A percentile compares a stretch with the other conserved stretches of the same genome.
Evolutionary conservation across 2,329 filamentous ascomycete species (phyloP).

Genomic region (Fusarium algeriense): DNA sequence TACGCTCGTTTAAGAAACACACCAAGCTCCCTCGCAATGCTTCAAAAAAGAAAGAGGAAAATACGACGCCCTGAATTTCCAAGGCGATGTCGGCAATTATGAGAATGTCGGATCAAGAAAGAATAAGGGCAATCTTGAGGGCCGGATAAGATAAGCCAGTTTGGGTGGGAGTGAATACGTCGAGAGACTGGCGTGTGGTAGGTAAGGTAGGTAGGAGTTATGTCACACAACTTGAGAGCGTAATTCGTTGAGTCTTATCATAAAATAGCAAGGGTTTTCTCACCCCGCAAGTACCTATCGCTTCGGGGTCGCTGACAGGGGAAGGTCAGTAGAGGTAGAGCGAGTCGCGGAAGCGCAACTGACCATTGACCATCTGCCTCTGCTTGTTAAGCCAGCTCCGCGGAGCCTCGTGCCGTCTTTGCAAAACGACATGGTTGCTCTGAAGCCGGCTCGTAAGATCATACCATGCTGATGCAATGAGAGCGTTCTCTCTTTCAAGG

Average conservation of each 20-base stretch:
- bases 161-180: slow-evolving; percentile 12
- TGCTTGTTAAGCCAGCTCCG: slow-evolving; percentile 90
- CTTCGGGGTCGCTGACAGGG: slow-evolving; percentile 59
- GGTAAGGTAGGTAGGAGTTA: slow-evolving; percentile 2
- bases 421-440: slow-evolving; percentile 84
- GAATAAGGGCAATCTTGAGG: slow-evolving; percentile 13
- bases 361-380: slow-evolving; percentile 76
- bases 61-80: slow-evolving; percentile 10
- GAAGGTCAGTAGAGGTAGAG: slow-evolving; percentile 59
- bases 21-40: slow-evolving; percentile 48
- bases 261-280: slow-evolving; percentile 43
- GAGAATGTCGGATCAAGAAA: slow-evolving; percentile 23
- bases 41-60: slow-evolving; percentile 30
- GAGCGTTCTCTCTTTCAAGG: slow-evolving; percentile 80
- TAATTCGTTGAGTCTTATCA: slow-evolving; percentile 21
- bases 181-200: slow-evolving; percentile 22
- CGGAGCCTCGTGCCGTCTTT: slow-evolving; percentile 78
- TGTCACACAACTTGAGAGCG: slow-evolving; percentile 21
- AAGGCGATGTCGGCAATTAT: slow-evolving; percentile 18
- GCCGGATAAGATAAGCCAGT: slow-evolving; percentile 13
- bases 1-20: slow-evolving; percentile 42
- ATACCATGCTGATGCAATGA: slow-evolving; percentile 89
- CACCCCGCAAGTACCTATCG: slow-evolving; percentile 58
- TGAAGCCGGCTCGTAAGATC: slow-evolving; percentile 82
- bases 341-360: slow-evolving; percentile 58